Conservation (phyloP, 352 stramenopile species). For the Detonula confervacea region DNA sequence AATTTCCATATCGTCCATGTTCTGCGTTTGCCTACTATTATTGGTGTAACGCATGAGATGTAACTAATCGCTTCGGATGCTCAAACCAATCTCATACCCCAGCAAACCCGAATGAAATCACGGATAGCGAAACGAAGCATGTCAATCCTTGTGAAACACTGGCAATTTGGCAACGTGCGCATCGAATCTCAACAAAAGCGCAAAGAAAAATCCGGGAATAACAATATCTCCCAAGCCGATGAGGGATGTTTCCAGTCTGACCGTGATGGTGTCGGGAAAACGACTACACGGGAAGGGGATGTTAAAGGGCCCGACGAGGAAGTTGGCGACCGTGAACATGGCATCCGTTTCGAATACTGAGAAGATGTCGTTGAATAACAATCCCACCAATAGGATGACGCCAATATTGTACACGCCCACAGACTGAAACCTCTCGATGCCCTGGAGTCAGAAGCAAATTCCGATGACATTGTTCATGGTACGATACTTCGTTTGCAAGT, state of each 20-base stretch:
- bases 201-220: conserved; percentile 98
- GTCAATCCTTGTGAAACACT: conserved; percentile 68
- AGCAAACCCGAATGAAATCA: conserved; percentile 96
- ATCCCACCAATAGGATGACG: conserved; percentile 93
- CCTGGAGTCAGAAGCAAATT: conserved; percentile 97
- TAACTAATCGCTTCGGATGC: too few relatives aligned
- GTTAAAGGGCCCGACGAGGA: conserved; percentile 98
- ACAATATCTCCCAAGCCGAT: conserved; percentile 94
- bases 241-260: conserved; percentile 77
- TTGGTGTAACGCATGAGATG: too few relatives aligned
- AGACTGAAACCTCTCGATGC: conserved; percentile 95
- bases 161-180: conserved; percentile 75
- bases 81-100: conserved; percentile 94
- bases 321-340: conserved; percentile 99
- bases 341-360: conserved; percentile 95
- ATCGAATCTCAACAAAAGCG: conserved; percentile 94
- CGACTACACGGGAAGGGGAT: conserved; percentile 93
- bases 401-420: conserved; percentile 95
- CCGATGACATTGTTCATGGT: conserved; percentile 98
- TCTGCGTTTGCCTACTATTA: too few relatives aligned
- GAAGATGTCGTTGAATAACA: conserved; percentile 99
- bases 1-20: too few relatives aligned
- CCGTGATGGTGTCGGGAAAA: conserved; percentile 48
- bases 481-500: conserved; percentile 97
- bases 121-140: conserved; percentile 91